Evolutionary conservation across 2,329 filamentous ascomycete genomes (phyloP), one percentile per base, ranked within the genome.

Genomic region (Arthrobotrys entomopaga): DNA sequence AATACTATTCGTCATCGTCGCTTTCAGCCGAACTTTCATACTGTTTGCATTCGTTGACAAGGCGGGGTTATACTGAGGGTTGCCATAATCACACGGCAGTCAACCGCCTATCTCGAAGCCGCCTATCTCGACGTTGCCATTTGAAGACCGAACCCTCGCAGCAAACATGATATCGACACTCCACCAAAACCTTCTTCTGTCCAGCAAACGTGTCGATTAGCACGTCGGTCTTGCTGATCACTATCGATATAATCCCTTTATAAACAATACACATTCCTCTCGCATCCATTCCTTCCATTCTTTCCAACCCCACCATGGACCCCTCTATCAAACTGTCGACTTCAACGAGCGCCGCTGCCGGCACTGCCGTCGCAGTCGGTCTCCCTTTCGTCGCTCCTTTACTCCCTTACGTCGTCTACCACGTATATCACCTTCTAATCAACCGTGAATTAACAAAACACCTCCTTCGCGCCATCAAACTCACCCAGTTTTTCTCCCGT

Each of bases 401-500:
- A 22, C 57, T 74, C 22, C 70, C 70, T 8, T 74, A 74, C 19
- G 16, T 74, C 5, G 57, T 74, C 50, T 74, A 74, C 43, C 63
- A 66, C 43, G 43, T 66, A 50, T 74, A 74, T 24, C 63, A 74
- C 22, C 63, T 74, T 19, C 49, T 74, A 29, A 67, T 74, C 63
- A 74, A 74, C 46, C 70, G 70, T 6, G 65, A 64, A 7, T 59
- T 74, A 26, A 74, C 70, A 49, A 57, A 52, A 54, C 43, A 74
- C 24, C 70, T 74, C 38, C 46, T 74, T 24, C 70, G 70, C 8
- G 70, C 50, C 43, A 74, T 74, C 40, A 74, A 74, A 59, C 53
- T 74, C 43, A 74, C 70, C 8, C 70, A 74, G 43, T 74, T 74
- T 63, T 74, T 74, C 46, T 52, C 63, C 8, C 63, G 70, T 46